Evolutionary conservation across 2,329 filamentous ascomycete genomes (phyloP), one percentile per base, ranked within the genome.

Genomic region (Penicillium sp.): DNA sequence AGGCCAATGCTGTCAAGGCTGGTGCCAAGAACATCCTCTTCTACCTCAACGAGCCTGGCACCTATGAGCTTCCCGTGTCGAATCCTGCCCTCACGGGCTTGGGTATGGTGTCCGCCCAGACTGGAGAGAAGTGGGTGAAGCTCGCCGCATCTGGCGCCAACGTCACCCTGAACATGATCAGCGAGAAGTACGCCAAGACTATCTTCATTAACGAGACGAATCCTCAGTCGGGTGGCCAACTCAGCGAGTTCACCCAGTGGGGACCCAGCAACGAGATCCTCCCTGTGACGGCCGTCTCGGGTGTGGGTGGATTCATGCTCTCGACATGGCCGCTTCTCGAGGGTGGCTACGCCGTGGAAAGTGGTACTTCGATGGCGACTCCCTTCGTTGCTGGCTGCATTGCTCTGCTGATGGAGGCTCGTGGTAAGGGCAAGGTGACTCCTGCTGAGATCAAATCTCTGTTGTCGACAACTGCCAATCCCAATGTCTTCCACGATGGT

Each of bases 11-110:
- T 4, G 81, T 76, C 2, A 79, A 77, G 6, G 79, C 79, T 51
- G 87, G 87, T 11, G 87, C 85, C 52, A 81, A 83, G 68, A 87
- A 88, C 63, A 73, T 89, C 55, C 73, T 89, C 63, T 76, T 87
- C 66, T 89, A 88, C 73, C 88, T 88, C 78, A 85, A 63, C 15
- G 55, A 38, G 10, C 61, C 65, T 22, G 62, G 58, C 5, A 57
- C 53, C 34, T 45, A 57, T 31, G 52, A 48, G 25, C 15, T 48
- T 2, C 15, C 45, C 15, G 25, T 34, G 8, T 11, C 7, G 28
- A 14, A 48, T 14, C 43, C 58, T 20, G 55, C 20, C 5, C 49
- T 57, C 5, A 50, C 60, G 1, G 63, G 58, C 5, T 37, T 63
- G 20, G 66, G 65, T 25, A 65, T 63, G 60, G 60, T 67, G 6